Conservation (phyloP, 1,284 basidiomycete genomes). For the Taiwanofungus camphoratus region DNA sequence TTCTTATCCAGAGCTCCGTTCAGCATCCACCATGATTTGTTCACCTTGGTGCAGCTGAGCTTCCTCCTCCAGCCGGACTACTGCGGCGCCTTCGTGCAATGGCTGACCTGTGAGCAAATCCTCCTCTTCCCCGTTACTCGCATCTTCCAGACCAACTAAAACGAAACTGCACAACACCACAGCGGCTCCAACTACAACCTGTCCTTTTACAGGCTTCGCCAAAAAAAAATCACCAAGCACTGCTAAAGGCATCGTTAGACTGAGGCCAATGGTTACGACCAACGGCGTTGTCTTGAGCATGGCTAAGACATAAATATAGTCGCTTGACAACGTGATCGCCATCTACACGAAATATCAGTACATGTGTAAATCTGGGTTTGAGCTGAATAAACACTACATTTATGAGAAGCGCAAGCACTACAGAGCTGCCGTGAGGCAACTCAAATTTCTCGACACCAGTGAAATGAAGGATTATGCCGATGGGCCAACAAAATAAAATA, state of each 20-base stretch:
- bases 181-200: slow-evolving; percentile 61
- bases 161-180: slow-evolving; percentile 67
- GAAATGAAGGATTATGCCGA: slow-evolving; percentile 78
- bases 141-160: slow-evolving; percentile 58
- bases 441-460: slow-evolving; percentile 74
- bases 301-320: slow-evolving; percentile 84
- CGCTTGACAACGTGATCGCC: slow-evolving; percentile 79
- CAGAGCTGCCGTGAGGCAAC: slow-evolving; percentile 56
- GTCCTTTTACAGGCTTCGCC: slow-evolving; percentile 44
- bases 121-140: slow-evolving; percentile 28
- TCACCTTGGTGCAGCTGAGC: background rate
- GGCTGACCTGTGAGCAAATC: slow-evolving; percentile 12
- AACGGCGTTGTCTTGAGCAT: slow-evolving; percentile 97
- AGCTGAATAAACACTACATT: too few relatives aligned
- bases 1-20: too few relatives aligned
- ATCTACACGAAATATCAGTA: slow-evolving; percentile 45
- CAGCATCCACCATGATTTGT: too few relatives aligned
- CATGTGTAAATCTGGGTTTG: too few relatives aligned
- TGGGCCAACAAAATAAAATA: slow-evolving; percentile 75
- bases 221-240: slow-evolving; percentile 76
- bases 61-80: slow-evolving; percentile 6
- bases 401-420: slow-evolving; percentile 62
- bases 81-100: slow-evolving; percentile 1
- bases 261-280: slow-evolving; percentile 90
- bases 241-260: slow-evolving; percentile 91